These are phyloP conservation scores for Dictyostelium brefeldianum DNA, from an alignment of 78 protist genomes.

Conservation along the genomic window DNA sequence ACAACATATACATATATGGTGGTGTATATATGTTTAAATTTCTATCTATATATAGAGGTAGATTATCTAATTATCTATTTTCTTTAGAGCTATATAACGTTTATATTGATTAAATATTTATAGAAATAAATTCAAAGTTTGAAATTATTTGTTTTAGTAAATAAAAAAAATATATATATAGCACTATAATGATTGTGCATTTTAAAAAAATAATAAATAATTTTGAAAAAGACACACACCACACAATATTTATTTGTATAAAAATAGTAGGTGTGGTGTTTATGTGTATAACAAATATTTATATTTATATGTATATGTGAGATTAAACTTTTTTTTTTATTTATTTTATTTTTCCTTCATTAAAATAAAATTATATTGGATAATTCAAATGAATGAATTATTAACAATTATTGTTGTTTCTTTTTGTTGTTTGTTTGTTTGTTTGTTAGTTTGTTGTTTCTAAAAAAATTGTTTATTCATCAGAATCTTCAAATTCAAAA, in stretches of 20 bases:
- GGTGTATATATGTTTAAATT: too few relatives aligned
- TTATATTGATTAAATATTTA: too few relatives aligned
- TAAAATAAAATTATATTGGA: neutral
- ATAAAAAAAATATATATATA: too few relatives aligned
- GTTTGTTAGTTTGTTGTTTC: neutral
- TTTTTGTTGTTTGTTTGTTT: neutral
- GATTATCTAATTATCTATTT: too few relatives aligned
- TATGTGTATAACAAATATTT: too few relatives aligned
- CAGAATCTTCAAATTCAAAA: neutral
- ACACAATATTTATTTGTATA: neutral
- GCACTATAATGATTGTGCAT: too few relatives aligned
- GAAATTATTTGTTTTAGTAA: too few relatives aligned
- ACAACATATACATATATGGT: too few relatives aligned
- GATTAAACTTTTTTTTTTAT: neutral
- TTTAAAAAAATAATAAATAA: too few relatives aligned
- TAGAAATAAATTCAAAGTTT: too few relatives aligned
- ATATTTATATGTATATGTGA: neutral
- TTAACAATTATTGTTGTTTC: neutral
- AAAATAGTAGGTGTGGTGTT: neutral
- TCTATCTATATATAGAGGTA: too few relatives aligned
- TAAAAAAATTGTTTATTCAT: neutral
- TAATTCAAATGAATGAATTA: constrained; percentile 13
- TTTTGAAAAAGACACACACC: neutral
- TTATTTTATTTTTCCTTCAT: neutral
- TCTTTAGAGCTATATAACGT: too few relatives aligned